Percentiles rank a stretch among this genome's conserved stretches.
Evolutionary conservation across 2,329 filamentous ascomycete genomes (phyloP).

Genomic region (Pestalotiopsis sp.): DNA sequence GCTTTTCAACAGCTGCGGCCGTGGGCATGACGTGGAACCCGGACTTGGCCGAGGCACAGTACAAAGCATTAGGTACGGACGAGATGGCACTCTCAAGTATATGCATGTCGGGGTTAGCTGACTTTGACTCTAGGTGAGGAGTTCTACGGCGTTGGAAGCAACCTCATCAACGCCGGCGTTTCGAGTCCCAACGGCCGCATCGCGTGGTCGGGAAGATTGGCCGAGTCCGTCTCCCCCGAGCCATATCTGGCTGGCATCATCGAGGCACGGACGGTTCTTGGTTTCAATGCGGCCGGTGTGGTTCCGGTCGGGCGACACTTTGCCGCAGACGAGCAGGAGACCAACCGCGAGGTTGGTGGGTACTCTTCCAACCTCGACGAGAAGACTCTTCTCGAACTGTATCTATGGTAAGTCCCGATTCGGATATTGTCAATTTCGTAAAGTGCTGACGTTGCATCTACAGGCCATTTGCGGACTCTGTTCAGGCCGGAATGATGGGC

Average conservation of each 20-base stretch:
- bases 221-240: neutral
- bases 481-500: constrained; percentile 21
- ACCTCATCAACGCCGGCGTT: constrained; percentile 18
- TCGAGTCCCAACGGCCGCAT: constrained; percentile 16
- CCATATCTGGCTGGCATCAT: constrained; percentile 10
- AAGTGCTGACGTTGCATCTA: neutral
- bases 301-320: constrained; percentile 11
- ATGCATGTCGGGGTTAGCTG: neutral
- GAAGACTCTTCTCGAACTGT: constrained; percentile 27
- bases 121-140: neutral
- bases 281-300: constrained; percentile 14
- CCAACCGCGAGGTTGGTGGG: constrained; percentile 13
- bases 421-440: no score
- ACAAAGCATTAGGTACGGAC: constrained; percentile 19
- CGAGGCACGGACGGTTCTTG: constrained; percentile 1
- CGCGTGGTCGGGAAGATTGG: neutral
- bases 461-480: constrained; percentile 23
- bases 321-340: constrained; percentile 20
- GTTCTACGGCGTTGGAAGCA: constrained; percentile 11
- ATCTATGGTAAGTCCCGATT: constrained; percentile 17
- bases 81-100: constrained; percentile 7
- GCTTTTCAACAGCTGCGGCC: constrained; percentile 20
- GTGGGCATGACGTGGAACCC: constrained; percentile 23
- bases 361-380: constrained; percentile 24
- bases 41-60: constrained; percentile 18